Evolutionary conservation across 2,329 filamentous ascomycete species (phyloP).

Genomic region (Cladosporium sp.): DNA sequence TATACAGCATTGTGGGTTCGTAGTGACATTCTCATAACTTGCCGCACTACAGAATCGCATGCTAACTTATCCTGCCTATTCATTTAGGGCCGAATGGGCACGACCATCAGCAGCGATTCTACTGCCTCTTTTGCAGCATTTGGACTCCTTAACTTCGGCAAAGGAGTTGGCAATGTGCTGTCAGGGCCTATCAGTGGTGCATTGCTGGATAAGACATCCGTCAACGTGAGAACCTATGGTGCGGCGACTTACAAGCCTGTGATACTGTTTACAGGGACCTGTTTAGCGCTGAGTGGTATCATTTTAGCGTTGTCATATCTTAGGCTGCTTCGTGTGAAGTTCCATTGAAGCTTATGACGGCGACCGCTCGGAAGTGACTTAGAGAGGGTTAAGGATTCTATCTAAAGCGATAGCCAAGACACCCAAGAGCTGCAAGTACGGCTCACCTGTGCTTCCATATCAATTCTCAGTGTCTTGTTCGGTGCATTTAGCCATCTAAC

Average conservation of each 20-base stretch:
- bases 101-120: conserved; percentile 19
- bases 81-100: conserved; percentile 20
- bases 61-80: neutral
- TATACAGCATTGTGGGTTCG: conserved; percentile 32
- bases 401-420: too few species aligned
- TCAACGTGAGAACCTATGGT: conserved; percentile 14
- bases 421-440: too few species aligned
- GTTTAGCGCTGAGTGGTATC: conserved; percentile 18
- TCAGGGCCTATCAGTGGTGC: conserved; percentile 24
- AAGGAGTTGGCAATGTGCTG: conserved; percentile 26
- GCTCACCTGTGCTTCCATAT: too few species aligned
- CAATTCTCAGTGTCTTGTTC: too few species aligned
- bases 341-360: too few species aligned
- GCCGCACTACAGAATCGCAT: neutral
- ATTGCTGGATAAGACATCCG: conserved; percentile 11
- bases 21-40: accelerated
- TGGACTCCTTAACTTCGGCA: conserved; percentile 23
- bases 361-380: too few species aligned
- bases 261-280: conserved; percentile 22
- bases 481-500: too few species aligned
- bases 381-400: too few species aligned
- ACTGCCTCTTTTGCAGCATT: conserved; percentile 21
- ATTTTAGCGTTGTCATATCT: conserved; percentile 9
- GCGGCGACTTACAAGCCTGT: conserved; percentile 15
- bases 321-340: neutral